Evolutionary conservation across 345 rosid genomes (phyloP), one percentile per base, ranked within the genome.

Genomic region (Citrus maxima): DNA sequence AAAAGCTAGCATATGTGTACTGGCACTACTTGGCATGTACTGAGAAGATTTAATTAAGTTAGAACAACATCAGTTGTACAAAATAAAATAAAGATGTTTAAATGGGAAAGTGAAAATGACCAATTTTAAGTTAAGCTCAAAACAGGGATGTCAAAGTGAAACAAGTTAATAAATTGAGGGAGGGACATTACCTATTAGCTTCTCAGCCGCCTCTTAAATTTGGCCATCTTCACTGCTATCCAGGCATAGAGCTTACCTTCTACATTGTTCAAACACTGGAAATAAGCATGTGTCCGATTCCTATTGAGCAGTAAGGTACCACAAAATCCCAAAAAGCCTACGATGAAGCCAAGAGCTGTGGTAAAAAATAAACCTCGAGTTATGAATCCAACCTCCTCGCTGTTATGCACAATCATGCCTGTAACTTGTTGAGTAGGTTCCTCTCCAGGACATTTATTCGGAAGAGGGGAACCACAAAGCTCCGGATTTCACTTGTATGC

Each of bases 291-390:
- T 46, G 70, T 82, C 80, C 74, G 65, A 4, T 73, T 65, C 22
- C n/a, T 27, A 19, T 60, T 72, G 54, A 67, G 66, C 14, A 74
- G 6, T 6, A 83, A 30, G 5, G 74, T 13, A 24, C 74, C 74
- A 7, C 19, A 38, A 65, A 65, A 32, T 65, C 42, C 68, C 68
- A 40, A 65, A n/a, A 65, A 65, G 19, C n/a, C 68, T 65, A 65
- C 1, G 8, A 65, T 18, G 68, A 65, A 65, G 7, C 68, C 68
- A 32, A 65, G 12, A 37, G 40, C 68, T 18, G 35, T 65, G 24
- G 13, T 65, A n/a, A 65, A 24, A 34, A 30, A 65, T 18, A 34
- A 65, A 30, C 68, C 68, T 32, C 5, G 68, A 65, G 68, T 65
- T 7, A 65, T 34, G 68, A 65, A 16, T 38, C 18, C 42, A 65